Evolutionary conservation across 345 rosid genomes (phyloP).

Genomic region (Odontarrhena argentea): DNA sequence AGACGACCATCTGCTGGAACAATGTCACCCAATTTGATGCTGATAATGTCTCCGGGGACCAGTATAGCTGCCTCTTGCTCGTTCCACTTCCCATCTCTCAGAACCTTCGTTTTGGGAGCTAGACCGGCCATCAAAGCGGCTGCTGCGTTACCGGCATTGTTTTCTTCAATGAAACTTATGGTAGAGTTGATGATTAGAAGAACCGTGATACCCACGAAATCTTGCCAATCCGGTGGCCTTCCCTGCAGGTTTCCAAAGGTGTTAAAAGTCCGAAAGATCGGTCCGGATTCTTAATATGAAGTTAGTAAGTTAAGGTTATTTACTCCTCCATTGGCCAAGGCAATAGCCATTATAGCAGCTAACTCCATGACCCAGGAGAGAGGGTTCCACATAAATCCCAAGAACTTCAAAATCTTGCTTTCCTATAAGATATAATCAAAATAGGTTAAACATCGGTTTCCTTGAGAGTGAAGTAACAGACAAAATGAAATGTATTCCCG

Average conservation of each 20-base stretch:
- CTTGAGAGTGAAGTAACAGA: slow-evolving; percentile 31
- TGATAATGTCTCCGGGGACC: slow-evolving; percentile 78
- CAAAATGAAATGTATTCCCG: neutral
- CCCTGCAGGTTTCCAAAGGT: slow-evolving; percentile 49
- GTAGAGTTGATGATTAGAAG: slow-evolving; percentile 77
- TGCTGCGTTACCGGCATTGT: slow-evolving; percentile 89
- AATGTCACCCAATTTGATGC: slow-evolving; percentile 81
- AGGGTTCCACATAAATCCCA: slow-evolving; percentile 95
- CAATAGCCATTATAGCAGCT: slow-evolving; percentile 90
- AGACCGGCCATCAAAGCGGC: slow-evolving; percentile 58
- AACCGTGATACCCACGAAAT: slow-evolving; percentile 69
- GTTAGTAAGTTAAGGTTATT: neutral
- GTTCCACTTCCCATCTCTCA: slow-evolving; percentile 72
- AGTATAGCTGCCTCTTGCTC: slow-evolving; percentile 81
- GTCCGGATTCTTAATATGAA: neutral
- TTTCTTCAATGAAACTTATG: slow-evolving; percentile 79
- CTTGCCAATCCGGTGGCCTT: slow-evolving; percentile 90
- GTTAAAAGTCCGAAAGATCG: neutral
- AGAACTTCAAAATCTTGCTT: slow-evolving; percentile 66
- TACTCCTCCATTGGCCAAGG: slow-evolving; percentile 82
- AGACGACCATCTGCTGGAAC: slow-evolving; percentile 89
- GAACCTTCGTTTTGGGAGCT: slow-evolving; percentile 72
- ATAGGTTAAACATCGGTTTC: neutral
- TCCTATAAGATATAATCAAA: slow-evolving; percentile 49
- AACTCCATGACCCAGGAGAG: slow-evolving; percentile 94